phyloP scores from a whole-genome alignment of 257 asterid genomes.

The Solanum sparsipilum region DNA sequence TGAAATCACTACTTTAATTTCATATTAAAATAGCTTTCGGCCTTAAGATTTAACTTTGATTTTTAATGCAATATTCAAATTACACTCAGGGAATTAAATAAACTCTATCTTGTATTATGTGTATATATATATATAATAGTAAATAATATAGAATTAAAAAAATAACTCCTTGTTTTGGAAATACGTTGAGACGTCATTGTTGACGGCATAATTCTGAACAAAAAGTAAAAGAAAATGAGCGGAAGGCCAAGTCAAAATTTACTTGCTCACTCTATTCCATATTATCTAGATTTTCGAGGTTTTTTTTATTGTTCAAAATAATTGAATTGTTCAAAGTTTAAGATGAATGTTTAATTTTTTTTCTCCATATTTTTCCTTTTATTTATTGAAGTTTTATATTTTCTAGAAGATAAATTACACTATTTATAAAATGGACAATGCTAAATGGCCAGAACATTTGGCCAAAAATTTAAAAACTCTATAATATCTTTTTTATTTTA shows the following conservation, averaged over 20 bases:
- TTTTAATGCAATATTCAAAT: background rate
- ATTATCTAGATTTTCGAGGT: rapidly evolving
- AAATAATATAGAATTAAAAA: background rate
- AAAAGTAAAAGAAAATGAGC: background rate
- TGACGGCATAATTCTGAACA: background rate
- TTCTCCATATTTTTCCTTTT: rapidly evolving
- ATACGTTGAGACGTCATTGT: background rate
- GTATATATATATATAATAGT: background rate
- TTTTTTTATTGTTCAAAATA: too few species aligned
- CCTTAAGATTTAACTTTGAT: background rate
- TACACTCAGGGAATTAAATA: too few species aligned
- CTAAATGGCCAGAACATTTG: too few species aligned
- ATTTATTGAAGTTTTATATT: too few species aligned
- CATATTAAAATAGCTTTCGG: background rate
- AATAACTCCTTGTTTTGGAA: background rate
- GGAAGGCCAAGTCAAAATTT: background rate
- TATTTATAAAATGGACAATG: too few species aligned
- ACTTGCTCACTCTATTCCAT: background rate
- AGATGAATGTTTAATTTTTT: rapidly evolving
- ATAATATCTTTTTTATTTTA: too few species aligned
- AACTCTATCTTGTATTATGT: background rate
- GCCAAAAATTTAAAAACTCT: too few species aligned
- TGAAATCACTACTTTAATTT: background rate
- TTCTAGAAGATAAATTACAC: too few species aligned
- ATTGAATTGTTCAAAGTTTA: too few species aligned